Conservation (phyloP, 108 stramenopile genomes). For the Mediolabrus comicus region DNA sequence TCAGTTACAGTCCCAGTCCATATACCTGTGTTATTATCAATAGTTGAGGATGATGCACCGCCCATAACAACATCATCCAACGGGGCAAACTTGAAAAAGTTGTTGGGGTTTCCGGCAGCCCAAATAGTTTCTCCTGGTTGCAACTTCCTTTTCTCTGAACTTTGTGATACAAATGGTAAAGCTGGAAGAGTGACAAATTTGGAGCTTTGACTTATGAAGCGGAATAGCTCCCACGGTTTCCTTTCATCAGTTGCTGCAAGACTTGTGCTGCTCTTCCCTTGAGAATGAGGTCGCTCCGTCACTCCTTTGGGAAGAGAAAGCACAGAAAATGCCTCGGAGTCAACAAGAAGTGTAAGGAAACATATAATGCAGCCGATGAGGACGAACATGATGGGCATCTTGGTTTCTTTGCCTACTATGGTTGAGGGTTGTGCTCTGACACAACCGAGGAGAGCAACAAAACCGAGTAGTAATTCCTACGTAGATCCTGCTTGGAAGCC, state of each 20-base stretch:
- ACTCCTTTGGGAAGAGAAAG: too few species aligned
- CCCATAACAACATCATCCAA: slow-evolving; percentile 89
- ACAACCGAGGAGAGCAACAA: too few species aligned
- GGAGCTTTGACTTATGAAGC: slow-evolving; percentile 75
- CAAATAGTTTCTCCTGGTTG: slow-evolving; percentile 57
- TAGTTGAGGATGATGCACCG: slow-evolving; percentile 68
- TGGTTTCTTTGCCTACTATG: too few species aligned
- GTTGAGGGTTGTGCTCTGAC: too few species aligned
- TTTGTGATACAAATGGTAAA: slow-evolving; percentile 32
- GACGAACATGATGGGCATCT: too few species aligned
- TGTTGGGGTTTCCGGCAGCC: slow-evolving; percentile 29
- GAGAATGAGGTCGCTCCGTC: not conserved
- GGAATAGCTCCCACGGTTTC: slow-evolving; percentile 63
- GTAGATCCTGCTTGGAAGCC: too few species aligned
- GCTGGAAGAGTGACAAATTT: slow-evolving; percentile 56
- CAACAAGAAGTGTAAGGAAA: too few species aligned
- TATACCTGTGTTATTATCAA: slow-evolving; percentile 60
- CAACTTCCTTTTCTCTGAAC: slow-evolving; percentile 3
- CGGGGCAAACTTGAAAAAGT: slow-evolving; percentile 63
- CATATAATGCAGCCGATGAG: too few species aligned
- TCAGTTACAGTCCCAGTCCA: slow-evolving; percentile 81
- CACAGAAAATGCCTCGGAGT: too few species aligned
- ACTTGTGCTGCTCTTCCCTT: not conserved
- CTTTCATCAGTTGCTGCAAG: slow-evolving; percentile 8
- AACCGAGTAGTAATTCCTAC: too few species aligned